phyloP scores from a whole-genome alignment of 495 filamentous ascomycete genomes.

The Talaromyces thailandensis region DNA sequence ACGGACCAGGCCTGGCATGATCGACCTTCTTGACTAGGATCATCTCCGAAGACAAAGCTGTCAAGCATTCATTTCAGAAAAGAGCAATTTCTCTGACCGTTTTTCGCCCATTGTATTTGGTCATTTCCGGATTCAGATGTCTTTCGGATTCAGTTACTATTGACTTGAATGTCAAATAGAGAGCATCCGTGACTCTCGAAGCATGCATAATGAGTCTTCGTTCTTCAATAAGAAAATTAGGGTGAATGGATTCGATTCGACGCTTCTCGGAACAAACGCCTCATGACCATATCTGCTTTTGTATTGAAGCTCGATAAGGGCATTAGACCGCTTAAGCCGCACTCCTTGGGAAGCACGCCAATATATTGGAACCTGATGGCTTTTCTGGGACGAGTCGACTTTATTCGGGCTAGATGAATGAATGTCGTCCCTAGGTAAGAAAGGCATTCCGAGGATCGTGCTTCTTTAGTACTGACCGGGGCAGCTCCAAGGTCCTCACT shows the following conservation, averaged over 20 bases:
- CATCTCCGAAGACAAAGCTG: neutral
- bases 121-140: neutral
- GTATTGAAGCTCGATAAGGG: too few relatives aligned
- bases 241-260: too few relatives aligned
- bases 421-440: too few relatives aligned
- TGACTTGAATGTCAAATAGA: neutral
- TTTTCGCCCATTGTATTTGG: neutral
- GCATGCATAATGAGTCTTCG: neutral
- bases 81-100: too few relatives aligned
- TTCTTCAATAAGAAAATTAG: too few relatives aligned
- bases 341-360: too few relatives aligned
- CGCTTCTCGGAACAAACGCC: too few relatives aligned
- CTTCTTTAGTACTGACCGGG: neutral
- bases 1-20: neutral
- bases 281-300: too few relatives aligned
- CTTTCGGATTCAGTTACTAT: neutral
- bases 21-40: neutral
- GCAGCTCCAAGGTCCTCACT: neutral
- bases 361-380: neutral
- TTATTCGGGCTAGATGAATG: neutral
- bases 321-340: too few relatives aligned
- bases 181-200: neutral
- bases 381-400: neutral
- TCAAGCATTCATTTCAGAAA: too few relatives aligned
- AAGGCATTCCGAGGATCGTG: neutral